Evolutionary conservation across 148 eudicot species (phyloP), one percentile per base, ranked within the genome.

Genomic region (Salicornia ramosissima): DNA sequence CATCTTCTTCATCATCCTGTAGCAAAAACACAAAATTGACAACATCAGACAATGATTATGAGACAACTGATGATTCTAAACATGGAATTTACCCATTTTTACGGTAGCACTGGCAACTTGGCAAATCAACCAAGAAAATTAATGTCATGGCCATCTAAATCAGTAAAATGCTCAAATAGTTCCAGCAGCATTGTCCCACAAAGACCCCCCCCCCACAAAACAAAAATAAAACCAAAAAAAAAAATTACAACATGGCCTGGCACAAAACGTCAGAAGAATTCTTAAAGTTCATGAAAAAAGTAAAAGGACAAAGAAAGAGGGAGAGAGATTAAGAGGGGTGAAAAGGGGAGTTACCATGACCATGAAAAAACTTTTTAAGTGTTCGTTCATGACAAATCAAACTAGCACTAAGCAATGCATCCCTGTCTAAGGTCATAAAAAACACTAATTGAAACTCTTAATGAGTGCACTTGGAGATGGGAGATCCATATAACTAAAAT

Each of bases 1-100:
- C 83, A 67, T 90, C 96, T 24, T 64, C 80, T 12, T 85, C 90
- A 39, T 92, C 97, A 59, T 88, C 94, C 96, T 92, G 91, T 74
- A 69, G 73, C 71, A 65, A 28, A 33, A 59, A 25, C n/a, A 36
- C 40, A 36, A 3, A 36, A 8, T 15, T 2, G 22, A 49, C 4
- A 71, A 36, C 28, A 29, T 40, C 66, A 69, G 34, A 34, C 68
- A 69, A 34, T 33, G 40, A 70, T 15, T 7, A 58, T 21, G 9
- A 26, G 21, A 36, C 25, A 73, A 65, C 25, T 51, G n/a, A 31
- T 19, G 50, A 57, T 26, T 30, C 46, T 21, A 18, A 18, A 10
- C 8, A n/a, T 36, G 40, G 8, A 42, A 69, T 54, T 15, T 26
- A 31, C 22, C 7, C 16, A 55, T 12, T 55, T 36, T 34, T 31